Evolutionary conservation across 352 stramenopile species (phyloP).

Genomic region (Globisporangium nunn): DNA sequence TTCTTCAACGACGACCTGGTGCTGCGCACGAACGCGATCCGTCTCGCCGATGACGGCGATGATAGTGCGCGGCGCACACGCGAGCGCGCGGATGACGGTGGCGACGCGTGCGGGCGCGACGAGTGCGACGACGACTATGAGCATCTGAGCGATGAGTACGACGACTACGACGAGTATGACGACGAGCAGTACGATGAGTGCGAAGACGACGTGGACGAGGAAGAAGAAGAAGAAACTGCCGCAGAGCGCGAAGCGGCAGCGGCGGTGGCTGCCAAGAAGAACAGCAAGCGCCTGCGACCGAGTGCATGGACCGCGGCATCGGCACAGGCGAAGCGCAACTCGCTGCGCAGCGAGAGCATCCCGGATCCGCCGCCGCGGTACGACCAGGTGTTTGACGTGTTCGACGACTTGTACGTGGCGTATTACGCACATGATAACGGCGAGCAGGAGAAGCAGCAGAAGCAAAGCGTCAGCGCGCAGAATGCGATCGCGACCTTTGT

Average conservation of each 20-base stretch:
- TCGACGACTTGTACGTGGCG: slow-evolving; percentile 46
- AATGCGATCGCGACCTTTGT: slow-evolving; percentile 28
- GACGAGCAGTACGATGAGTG: slow-evolving; percentile 18
- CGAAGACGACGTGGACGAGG: slow-evolving; percentile 8
- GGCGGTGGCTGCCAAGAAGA: slow-evolving; percentile 1
- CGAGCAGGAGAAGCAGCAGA: slow-evolving; percentile 10
- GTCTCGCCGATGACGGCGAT: slow-evolving; percentile 18
- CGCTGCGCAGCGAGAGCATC: slow-evolving; percentile 13
- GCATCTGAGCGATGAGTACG: slow-evolving; percentile 18
- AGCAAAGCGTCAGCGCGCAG: slow-evolving; percentile 16
- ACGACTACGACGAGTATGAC: slow-evolving; percentile 23
- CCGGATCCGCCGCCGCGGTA: slow-evolving; percentile 19
- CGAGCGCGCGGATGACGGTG: neutral
- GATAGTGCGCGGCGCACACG: slow-evolving; percentile 10
- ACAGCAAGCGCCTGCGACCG: neutral
- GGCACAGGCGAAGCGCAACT: slow-evolving; percentile 11
- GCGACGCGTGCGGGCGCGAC: slow-evolving; percentile 1
- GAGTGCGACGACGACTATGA: slow-evolving; percentile 22
- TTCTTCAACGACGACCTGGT: slow-evolving; percentile 65
- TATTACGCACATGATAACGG: slow-evolving; percentile 2
- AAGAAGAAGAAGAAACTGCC: neutral
- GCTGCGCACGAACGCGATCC: slow-evolving; percentile 53
- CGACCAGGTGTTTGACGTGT: slow-evolving; percentile 48
- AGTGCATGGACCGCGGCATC: slow-evolving; percentile 2
- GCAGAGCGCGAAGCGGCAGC: neutral